Percentiles rank a stretch among this genome's conserved stretches.
Conservation (phyloP, 2,329 filamentous ascomycete species). For the Neopestalotiopsis sp. region DNA sequence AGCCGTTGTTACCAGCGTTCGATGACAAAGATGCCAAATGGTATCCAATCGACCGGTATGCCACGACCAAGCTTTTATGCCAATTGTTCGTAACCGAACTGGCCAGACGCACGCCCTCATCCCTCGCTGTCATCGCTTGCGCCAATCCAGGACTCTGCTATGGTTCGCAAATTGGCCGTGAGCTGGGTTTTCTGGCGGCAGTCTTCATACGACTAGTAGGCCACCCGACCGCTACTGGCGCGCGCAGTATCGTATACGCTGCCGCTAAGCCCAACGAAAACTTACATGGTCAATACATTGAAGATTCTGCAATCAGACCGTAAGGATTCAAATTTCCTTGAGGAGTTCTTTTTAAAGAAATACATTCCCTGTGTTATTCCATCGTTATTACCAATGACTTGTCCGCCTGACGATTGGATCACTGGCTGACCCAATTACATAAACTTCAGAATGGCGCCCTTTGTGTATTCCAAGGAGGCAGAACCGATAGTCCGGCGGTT, state of each 20-base stretch:
- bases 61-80: conserved; percentile 24
- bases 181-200: background rate
- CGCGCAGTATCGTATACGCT: background rate
- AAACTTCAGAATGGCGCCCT: conserved; percentile 24
- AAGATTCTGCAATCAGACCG: background rate
- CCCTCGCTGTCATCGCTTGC: background rate
- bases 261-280: background rate
- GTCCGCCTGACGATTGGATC: background rate
- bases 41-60: conserved; percentile 25
- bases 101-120: background rate
- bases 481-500: conserved; percentile 25
- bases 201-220: background rate
- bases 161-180: background rate
- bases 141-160: background rate
- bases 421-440: background rate
- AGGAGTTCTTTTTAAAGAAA: too few relatives aligned
- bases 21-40: conserved; percentile 22
- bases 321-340: too few relatives aligned
- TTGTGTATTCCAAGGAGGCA: conserved; percentile 31
- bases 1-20: conserved; percentile 23
- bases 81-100: conserved; percentile 11
- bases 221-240: background rate
- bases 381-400: background rate
- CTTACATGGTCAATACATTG: background rate
- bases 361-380: too few relatives aligned